Evolutionary conservation across 306 rosid species (phyloP), one percentile per base, ranked within the genome.

Genomic region (Cucumis hystrix): DNA sequence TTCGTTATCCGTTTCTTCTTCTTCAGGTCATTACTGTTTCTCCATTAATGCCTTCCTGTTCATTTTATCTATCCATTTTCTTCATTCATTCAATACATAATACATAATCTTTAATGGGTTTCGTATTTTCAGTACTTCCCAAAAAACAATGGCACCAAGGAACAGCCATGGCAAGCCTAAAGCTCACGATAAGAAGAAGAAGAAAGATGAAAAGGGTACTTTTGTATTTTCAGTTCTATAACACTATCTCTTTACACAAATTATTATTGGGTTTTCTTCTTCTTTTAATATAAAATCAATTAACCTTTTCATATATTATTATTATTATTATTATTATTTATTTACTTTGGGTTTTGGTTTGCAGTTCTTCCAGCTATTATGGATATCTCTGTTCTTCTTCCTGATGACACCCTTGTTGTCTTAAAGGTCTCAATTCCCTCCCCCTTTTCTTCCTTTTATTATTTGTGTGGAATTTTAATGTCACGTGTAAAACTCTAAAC

Each of bases 341-440:
- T 2, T 9, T 40, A 8, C 65, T 56, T 30, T 62, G 37, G 37
- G 37, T 62, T 62, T 13, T 21, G 9, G 17, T 33, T 21, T 85
- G 89, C 93, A 94, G 98, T 90, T 87, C 98, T 94, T 82, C 98
- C 98, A 0, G 92, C 89, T 70, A 93, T 89, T 43, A 79, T 90
- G 84, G 98, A 94, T 49, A 81, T 94, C 88, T 87, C 93, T 43
- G 86, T 94, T 85, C 87, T 85, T 86, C 97, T 94, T 80, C 90
- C 89, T 0, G 95, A 94, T 77, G 97, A 89, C 77, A 86, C 96
- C 79, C 82, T 56, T 77, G 88, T 93, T 55, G 49, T 87, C 90
- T 86, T 94, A 69, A 92, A 92, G 98, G 98, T 94, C 64, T 12
- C 21, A 56, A 83, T 33, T 23, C 25, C 25, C 25, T 23, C 25